Conservation (phyloP, 257 asterid species). For the Solanum appendiculatum region DNA sequence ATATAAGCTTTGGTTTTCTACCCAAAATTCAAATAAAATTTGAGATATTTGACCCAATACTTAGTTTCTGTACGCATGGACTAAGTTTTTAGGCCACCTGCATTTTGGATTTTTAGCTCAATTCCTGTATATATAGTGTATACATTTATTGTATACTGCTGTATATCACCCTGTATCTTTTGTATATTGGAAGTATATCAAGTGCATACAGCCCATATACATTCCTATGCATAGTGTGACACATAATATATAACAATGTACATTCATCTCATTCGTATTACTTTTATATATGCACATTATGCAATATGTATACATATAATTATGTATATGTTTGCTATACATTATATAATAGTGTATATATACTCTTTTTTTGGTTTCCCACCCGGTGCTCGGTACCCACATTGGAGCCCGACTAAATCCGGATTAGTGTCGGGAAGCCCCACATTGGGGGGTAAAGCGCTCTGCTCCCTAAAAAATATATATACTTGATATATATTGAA, state of each 20-base stretch:
- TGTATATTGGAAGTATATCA: background rate
- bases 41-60: background rate
- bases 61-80: background rate
- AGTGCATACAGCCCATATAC: no score
- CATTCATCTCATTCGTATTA: background rate
- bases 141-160: background rate
- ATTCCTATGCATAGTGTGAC: background rate
- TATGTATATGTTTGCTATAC: background rate
- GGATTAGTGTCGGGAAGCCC: no score
- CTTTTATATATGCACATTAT: background rate
- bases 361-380: no score
- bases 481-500: background rate
- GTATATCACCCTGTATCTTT: background rate
- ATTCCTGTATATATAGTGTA: background rate
- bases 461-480: no score
- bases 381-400: no score
- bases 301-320: background rate
- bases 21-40: background rate
- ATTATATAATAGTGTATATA: background rate
- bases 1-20: background rate
- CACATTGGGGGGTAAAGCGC: no score
- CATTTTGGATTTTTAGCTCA: background rate
- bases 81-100: no score
- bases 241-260: background rate
- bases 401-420: no score